Evolutionary conservation across 2,329 filamentous ascomycete genomes (phyloP), one percentile per base, ranked within the genome.

Genomic region (Penicillium paneum): DNA sequence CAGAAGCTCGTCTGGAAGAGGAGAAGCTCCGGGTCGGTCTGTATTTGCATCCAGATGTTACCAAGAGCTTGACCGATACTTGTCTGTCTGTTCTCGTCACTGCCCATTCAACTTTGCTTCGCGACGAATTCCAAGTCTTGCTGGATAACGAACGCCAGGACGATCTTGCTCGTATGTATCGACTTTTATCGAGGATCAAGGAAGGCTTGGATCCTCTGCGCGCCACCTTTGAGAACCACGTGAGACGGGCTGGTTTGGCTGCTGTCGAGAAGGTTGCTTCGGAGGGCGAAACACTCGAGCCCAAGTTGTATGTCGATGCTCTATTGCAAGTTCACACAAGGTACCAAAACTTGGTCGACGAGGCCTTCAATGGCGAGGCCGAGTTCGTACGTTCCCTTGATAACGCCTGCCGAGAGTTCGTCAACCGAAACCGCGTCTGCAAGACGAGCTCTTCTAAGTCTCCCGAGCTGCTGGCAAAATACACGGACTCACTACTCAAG

Each of bases 391-490:
- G 94, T 50, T 96, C 93, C 3, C 79, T 99, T 28, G 94, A 99
- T 68, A 99, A 97, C 70, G 94, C 94, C 17, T 99, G 94, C 77
- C 85, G 92, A 61, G 94, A 99, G 71, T 99, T 97, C 68, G 94
- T 99, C 72, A 99, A 99, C 76, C 86, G 94, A 58, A 99, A 99
- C 73, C 90, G 93, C 65, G 88, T 97, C 48, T 99, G 94, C 83
- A 95, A 93, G 70, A 86, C 89, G 3, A 91, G 90, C 40, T 95
- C 92, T 1, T 96, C 91, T 66, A 94, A 92, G 69, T 97, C 94
- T 0, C 94, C 94, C 0, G 94, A 99, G 72, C 79, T 99, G 36
- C 81, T 99, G 35, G 93, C 94, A 70, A 96, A 96, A 75, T 97
- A 99, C 72, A 90, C 92, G 31, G 94, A 99, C 72, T 87, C 91